Conservation (phyloP, 306 rosid species). For the Dryas alaskensis region DNA sequence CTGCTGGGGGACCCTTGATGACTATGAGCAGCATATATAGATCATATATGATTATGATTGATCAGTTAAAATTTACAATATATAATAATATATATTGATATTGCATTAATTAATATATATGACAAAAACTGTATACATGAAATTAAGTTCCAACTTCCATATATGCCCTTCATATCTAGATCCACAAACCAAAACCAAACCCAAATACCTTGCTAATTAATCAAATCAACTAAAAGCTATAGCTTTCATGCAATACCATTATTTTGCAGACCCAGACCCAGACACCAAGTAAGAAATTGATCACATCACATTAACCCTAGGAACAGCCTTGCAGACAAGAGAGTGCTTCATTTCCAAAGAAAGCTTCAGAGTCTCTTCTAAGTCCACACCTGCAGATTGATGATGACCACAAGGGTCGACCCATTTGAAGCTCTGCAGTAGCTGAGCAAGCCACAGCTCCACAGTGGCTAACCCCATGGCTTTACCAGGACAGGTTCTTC, state of each 20-base stretch:
- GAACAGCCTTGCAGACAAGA: conserved; percentile 53
- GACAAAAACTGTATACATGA: not conserved
- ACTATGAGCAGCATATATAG: too few relatives aligned
- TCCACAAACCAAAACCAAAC: conserved; percentile 1
- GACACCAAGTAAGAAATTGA: not conserved
- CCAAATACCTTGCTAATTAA: not conserved
- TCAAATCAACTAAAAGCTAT: not conserved
- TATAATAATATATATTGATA: too few relatives aligned
- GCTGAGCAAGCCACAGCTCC: conserved; percentile 68
- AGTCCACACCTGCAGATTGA: conserved; percentile 32
- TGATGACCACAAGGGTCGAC: conserved; percentile 6
- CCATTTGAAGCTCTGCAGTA: conserved; percentile 63
- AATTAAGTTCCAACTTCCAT: too few relatives aligned
- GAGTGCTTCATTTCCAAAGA: conserved; percentile 78
- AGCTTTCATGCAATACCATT: too few relatives aligned
- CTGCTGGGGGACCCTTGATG: too few relatives aligned
- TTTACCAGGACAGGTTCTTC: conserved; percentile 79
- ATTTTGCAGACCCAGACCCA: too few relatives aligned
- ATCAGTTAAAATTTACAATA: too few relatives aligned
- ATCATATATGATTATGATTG: too few relatives aligned
- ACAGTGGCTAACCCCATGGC: conserved; percentile 76
- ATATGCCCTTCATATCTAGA: not conserved
- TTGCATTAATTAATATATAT: not conserved
- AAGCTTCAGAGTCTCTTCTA: conserved; percentile 60
- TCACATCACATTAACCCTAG: conserved; percentile 40